phyloP scores from a whole-genome alignment of 2,329 filamentous ascomycete genomes.

The Clonostachys rhizophaga region DNA sequence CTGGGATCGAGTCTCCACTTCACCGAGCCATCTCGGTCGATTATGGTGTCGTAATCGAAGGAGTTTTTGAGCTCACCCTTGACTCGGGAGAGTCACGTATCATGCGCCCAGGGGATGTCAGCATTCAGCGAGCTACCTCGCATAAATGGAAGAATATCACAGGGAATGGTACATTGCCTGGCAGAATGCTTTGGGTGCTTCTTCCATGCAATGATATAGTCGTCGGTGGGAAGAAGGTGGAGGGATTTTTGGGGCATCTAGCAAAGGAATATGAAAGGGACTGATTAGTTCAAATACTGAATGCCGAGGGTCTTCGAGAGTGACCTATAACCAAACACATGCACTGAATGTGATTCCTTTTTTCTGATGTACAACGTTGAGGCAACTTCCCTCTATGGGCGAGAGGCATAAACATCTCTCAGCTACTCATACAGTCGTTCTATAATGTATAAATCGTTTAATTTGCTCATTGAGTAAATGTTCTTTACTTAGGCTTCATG shows the following conservation, averaged over 20 bases:
- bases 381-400: too few relatives aligned
- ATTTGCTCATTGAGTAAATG: too few relatives aligned
- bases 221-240: neutral
- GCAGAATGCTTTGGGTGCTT: conserved; percentile 4
- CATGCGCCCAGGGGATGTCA: conserved; percentile 46
- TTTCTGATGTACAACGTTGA: too few relatives aligned
- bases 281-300: too few relatives aligned
- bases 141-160: conserved; percentile 45
- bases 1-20: conserved; percentile 31
- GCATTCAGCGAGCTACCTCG: conserved; percentile 49
- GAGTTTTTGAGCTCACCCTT: conserved; percentile 43
- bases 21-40: conserved; percentile 50
- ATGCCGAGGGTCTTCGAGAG: too few relatives aligned
- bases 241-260: neutral
- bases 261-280: neutral
- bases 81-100: conserved; percentile 42
- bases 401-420: too few relatives aligned
- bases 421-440: too few relatives aligned
- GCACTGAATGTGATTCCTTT: too few relatives aligned
- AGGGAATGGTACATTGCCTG: conserved; percentile 3
- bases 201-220: conserved; percentile 1
- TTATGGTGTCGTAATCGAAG: conserved; percentile 50
- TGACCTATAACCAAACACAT: too few relatives aligned
- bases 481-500: too few relatives aligned
- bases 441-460: too few relatives aligned